A percentile compares a stretch with the other conserved stretches of the same genome.
These are phyloP conservation scores for Hypoxylon sp. DNA, from an alignment of 2,329 filamentous ascomycete species.

Conservation along the genomic window DNA sequence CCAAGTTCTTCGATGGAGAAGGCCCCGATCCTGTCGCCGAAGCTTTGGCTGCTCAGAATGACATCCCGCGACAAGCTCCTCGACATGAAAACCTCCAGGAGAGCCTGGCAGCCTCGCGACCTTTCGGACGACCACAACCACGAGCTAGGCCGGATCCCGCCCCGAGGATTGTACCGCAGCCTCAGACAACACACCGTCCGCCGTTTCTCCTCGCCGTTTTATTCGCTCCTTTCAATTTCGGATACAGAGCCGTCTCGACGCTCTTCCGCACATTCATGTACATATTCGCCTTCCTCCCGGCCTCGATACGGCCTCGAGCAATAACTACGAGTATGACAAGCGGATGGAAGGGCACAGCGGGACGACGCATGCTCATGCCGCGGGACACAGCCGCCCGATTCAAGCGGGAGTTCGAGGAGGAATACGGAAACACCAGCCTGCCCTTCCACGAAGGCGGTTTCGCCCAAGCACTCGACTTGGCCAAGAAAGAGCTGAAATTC, in stretches of 20 bases:
- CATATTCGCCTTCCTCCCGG: slow-evolving; percentile 84
- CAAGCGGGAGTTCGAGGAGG: slow-evolving; percentile 93
- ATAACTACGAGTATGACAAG: slow-evolving; percentile 66
- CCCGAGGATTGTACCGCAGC: slow-evolving; percentile 85
- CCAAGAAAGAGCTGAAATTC: slow-evolving; percentile 92
- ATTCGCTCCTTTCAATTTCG: slow-evolving; percentile 83
- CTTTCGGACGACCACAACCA: slow-evolving; percentile 51
- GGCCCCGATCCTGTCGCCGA: slow-evolving; percentile 84
- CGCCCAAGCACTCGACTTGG: slow-evolving; percentile 88
- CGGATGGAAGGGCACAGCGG: slow-evolving; percentile 71
- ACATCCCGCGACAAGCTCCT: slow-evolving; percentile 71
- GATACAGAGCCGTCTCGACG: slow-evolving; percentile 78
- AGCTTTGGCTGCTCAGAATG: slow-evolving; percentile 72
- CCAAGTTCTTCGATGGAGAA: slow-evolving; percentile 98
- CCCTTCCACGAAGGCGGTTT: slow-evolving; percentile 91
- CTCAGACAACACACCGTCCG: slow-evolving; percentile 75
- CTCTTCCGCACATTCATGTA: slow-evolving; percentile 80
- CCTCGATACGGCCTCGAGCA: slow-evolving; percentile 67
- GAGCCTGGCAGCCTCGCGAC: slow-evolving; percentile 60
- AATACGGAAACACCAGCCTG: slow-evolving; percentile 79
- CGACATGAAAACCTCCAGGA: slow-evolving; percentile 82
- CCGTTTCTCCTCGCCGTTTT: slow-evolving; percentile 82
- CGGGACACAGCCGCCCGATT: slow-evolving; percentile 90
- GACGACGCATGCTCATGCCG: slow-evolving; percentile 81
- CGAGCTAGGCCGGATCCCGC: slow-evolving; percentile 71